Conservation (phyloP, 768 basidiomycete species). For the Pleurotus djamor region DNA sequence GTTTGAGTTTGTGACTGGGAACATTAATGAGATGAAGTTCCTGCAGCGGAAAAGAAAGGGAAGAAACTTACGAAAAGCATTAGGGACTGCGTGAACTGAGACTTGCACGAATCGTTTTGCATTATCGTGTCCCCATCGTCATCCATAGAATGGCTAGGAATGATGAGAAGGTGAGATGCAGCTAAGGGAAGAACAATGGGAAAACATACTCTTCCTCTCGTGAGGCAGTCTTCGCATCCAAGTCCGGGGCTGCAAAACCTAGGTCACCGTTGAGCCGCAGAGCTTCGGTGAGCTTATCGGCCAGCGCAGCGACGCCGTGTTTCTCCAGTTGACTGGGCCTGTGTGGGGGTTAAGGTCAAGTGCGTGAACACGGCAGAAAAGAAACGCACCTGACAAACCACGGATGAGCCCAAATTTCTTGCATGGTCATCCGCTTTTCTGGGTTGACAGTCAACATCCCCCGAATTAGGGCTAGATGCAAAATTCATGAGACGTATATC, state of each 20-base stretch:
- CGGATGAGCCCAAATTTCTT: slow-evolving; percentile 46
- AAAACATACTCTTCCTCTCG: slow-evolving; percentile 15
- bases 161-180: neutral
- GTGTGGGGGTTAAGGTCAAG: neutral
- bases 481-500: neutral
- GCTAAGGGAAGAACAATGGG: neutral
- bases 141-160: slow-evolving; percentile 22
- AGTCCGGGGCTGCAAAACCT: slow-evolving; percentile 60
- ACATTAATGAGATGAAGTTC: neutral
- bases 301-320: slow-evolving; percentile 50
- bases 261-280: slow-evolving; percentile 75
- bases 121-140: slow-evolving; percentile 61
- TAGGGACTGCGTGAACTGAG: slow-evolving; percentile 80
- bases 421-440: slow-evolving; percentile 59
- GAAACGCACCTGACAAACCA: slow-evolving; percentile 70
- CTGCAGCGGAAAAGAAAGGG: neutral
- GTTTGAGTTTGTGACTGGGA: slow-evolving; percentile 78
- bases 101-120: slow-evolving; percentile 49
- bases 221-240: slow-evolving; percentile 15
- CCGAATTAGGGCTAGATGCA: slow-evolving; percentile 60
- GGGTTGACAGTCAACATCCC: slow-evolving; percentile 79
- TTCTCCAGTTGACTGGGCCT: slow-evolving; percentile 72
- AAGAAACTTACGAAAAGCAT: slow-evolving; percentile 73
- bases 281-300: slow-evolving; percentile 67
- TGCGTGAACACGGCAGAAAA: neutral